A percentile compares a stretch with the other conserved stretches of the same genome.
These are phyloP conservation scores for Mrakia gelida DNA, from an alignment of 768 basidiomycete species.

Conservation along the genomic window DNA sequence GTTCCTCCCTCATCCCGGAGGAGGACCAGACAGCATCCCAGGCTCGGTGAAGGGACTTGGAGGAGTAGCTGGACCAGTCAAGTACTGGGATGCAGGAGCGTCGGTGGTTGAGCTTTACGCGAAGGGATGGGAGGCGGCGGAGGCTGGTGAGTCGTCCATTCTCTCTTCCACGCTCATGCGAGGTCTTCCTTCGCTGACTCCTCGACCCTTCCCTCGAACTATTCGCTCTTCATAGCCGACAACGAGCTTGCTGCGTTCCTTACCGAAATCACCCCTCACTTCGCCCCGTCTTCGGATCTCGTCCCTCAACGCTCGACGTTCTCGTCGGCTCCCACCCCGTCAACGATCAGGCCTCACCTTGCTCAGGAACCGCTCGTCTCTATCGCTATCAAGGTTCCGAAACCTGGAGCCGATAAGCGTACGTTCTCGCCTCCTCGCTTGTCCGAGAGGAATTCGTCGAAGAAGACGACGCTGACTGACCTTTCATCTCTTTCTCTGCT, in stretches of 20 bases:
- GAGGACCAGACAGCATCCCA: constrained; percentile 5
- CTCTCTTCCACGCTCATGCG: neutral
- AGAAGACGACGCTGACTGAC: neutral
- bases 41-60: constrained; percentile 14
- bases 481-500: neutral
- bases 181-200: neutral
- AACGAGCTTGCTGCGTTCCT: constrained; percentile 18
- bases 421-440: neutral
- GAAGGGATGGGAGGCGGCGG: constrained; percentile 19
- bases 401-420: constrained; percentile 19
- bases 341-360: neutral
- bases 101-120: constrained; percentile 8
- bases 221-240: neutral
- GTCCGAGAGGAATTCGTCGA: neutral
- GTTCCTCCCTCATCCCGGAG: constrained; percentile 6
- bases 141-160: neutral
- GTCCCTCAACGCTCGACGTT: neutral
- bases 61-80: constrained; percentile 4
- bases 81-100: constrained; percentile 25
- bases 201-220: neutral
- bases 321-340: neutral
- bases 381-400: constrained; percentile 20
- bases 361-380: constrained; percentile 15
- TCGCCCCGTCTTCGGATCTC: neutral
- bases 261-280: neutral